These are phyloP conservation scores for Saturnispora hagleri DNA, from an alignment of 805 yeast genomes.

Conservation along the genomic window DNA sequence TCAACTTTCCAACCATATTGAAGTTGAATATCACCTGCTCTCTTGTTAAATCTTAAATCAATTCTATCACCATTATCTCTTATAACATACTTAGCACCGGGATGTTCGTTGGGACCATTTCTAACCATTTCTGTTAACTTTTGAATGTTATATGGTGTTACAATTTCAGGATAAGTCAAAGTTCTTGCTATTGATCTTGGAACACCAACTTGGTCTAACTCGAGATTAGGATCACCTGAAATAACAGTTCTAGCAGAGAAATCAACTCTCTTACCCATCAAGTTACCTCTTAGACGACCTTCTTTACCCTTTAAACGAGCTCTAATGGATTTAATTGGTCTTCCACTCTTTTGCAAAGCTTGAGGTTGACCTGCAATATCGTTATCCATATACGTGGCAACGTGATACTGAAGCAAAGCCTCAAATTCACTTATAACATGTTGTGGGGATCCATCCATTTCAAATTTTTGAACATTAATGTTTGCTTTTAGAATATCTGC, in stretches of 20 bases:
- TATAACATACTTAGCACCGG: slow-evolving; percentile 97
- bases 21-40: slow-evolving; percentile 96
- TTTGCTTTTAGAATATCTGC: slow-evolving; percentile 97
- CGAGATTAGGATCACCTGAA: slow-evolving; percentile 98
- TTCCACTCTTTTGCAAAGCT: slow-evolving; percentile 95
- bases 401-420: slow-evolving; percentile 90
- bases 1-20: slow-evolving; percentile 99
- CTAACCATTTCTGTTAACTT: slow-evolving; percentile 86
- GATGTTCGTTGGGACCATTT: slow-evolving; percentile 98
- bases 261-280: slow-evolving; percentile 99
- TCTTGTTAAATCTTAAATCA: slow-evolving; percentile 90
- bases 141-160: slow-evolving; percentile 95
- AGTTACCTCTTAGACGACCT: slow-evolving; percentile 96
- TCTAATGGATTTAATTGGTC: slow-evolving; percentile 96
- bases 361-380: slow-evolving; percentile 99
- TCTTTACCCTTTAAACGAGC: slow-evolving; percentile 99
- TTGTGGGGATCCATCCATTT: slow-evolving; percentile 98
- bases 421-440: slow-evolving; percentile 97
- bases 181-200: slow-evolving; percentile 96
- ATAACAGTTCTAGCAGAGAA: slow-evolving; percentile 98
- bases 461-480: slow-evolving; percentile 92
- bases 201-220: slow-evolving; percentile 97
- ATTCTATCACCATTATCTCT: slow-evolving; percentile 99
- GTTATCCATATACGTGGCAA: slow-evolving; percentile 98
- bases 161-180: slow-evolving; percentile 92